Evolutionary conservation across 1,284 basidiomycete genomes (phyloP).

Genomic region (Paramarasmius palmivorus): DNA sequence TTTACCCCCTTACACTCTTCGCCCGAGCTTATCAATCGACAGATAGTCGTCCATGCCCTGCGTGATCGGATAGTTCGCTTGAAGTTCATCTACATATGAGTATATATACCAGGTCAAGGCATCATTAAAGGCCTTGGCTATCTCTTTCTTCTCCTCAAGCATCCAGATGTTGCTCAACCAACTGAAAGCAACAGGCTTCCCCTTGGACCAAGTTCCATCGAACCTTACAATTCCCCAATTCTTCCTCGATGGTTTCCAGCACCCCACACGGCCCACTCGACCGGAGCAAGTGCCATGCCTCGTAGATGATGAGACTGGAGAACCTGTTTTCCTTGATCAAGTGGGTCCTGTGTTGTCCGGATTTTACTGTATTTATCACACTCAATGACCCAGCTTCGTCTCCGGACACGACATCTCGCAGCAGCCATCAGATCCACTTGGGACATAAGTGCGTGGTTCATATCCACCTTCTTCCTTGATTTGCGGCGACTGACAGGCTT

Average conservation of each 20-base stretch:
- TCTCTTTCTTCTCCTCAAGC: conserved; percentile 5
- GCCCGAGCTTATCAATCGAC: conserved; percentile 1
- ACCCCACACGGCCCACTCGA: conserved; percentile 20
- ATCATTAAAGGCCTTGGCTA: conserved; percentile 9
- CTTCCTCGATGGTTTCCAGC: conserved; percentile 18
- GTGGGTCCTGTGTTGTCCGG: conserved; percentile 8
- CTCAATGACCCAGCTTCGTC: conserved; percentile 15
- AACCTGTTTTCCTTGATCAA: conserved; percentile 19
- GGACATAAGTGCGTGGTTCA: conserved; percentile 15
- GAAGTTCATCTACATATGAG: background rate
- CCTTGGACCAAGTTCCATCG: conserved; percentile 9
- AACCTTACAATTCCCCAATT: conserved; percentile 23
- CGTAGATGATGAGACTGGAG: conserved; percentile 22
- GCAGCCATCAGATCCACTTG: conserved; percentile 18
- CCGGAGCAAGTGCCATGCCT: conserved; percentile 19
- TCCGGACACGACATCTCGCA: conserved; percentile 17
- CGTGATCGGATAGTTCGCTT: background rate
- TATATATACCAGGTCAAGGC: background rate
- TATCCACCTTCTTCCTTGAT: background rate
- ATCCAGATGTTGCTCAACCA: conserved; percentile 10
- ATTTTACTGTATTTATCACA: background rate
- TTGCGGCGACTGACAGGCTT: background rate
- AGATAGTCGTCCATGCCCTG: background rate
- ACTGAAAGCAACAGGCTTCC: conserved; percentile 4
- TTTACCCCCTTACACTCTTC: background rate